Base-by-base conservation (phyloP, 176 grass and related monocot species). In the Saccharum officinarum region DNA sequence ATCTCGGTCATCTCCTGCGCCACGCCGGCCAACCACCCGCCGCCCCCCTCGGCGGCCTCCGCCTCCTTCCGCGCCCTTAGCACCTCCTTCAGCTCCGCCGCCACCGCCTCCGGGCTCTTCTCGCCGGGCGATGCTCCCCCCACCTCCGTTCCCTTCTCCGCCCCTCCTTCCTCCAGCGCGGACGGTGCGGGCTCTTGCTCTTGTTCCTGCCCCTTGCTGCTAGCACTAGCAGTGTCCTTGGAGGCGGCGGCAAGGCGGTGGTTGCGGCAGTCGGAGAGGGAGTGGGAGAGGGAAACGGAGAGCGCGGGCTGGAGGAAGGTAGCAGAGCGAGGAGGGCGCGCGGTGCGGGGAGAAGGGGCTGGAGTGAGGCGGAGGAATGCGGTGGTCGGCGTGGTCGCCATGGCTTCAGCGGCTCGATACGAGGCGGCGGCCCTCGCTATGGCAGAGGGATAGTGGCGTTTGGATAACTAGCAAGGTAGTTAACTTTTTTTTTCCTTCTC, bases 51-150 rank as follows among this genome's bases (percentile, higher is more conserved):
- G 34, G 77, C 46, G 34, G 50, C 78, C 85, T 86, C 91, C 78
- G 76, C 88, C 81, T 91, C 89, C 78, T 90, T 92, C 50, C 78
- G 85, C 57, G 84, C 89, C n/a, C 75, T 87, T 77, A 95, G 84
- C 81, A 92, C 88, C 89, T 94, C 87, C 89, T 91, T 98, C 65
- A 98, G 91, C 88, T 98, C 89, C 50, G 91, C 77, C n/a, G 93
- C 93, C 60, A 95, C 91, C 28, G 83, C 83, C 64, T 90, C 82
- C 3, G 42, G 40, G 38, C 55, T 85, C 46, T 88, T 85, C 39
- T 75, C 91, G 5, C 0, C 59, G 0, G 55, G 41, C 0, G 25
- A 57, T 6, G 52, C 59, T 20, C 17, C 39, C 8, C 28, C 67
- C 25, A 8, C 67, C 62, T 71, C 82, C 17, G 17, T 7, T 18